These are phyloP conservation scores for Dendrobium huoshanense DNA, from an alignment of 106 monocot genomes.

Conservation along the genomic window DNA sequence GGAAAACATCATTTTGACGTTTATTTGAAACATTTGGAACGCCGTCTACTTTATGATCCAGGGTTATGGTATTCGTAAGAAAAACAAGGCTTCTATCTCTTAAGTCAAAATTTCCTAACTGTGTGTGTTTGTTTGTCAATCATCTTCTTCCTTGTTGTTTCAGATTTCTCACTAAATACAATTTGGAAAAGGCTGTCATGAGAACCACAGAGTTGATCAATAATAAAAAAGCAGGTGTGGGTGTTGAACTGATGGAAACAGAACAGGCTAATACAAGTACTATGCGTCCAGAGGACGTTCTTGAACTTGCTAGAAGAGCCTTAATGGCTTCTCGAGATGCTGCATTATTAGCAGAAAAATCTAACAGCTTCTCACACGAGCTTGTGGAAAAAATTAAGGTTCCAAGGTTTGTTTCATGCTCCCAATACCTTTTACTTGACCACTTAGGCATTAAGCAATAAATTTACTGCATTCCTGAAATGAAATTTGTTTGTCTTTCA, in stretches of 20 bases:
- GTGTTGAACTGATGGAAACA: background rate
- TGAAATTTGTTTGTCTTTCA: background rate
- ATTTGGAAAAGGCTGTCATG: background rate
- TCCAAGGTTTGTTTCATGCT: conserved; percentile 19
- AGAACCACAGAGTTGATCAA: background rate
- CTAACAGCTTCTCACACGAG: conserved; percentile 4
- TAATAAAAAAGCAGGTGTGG: background rate
- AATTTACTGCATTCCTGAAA: background rate
- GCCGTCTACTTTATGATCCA: conserved; percentile 28
- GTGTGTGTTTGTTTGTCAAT: background rate
- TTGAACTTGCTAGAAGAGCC: conserved; percentile 58
- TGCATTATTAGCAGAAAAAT: conserved; percentile 42
- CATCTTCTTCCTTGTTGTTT: conserved; percentile 4
- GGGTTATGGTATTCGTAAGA: conserved; percentile 40
- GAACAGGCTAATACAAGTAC: conserved; percentile 5
- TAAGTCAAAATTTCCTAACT: background rate
- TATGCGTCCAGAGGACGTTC: conserved; percentile 25
- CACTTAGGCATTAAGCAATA: background rate
- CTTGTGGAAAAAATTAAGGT: conserved; percentile 5
- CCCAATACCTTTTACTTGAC: background rate
- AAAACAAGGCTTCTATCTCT: conserved; percentile 2
- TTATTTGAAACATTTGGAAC: conserved; percentile 26
- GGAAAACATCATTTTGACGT: conserved; percentile 26
- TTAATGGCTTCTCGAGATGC: conserved; percentile 50
- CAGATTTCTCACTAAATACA: conserved; percentile 5